Percentiles rank a stretch among this genome's conserved stretches.
These are phyloP conservation scores for Fragilaria crotonensis DNA, from an alignment of 108 stramenopile species.

Conservation along the genomic window DNA sequence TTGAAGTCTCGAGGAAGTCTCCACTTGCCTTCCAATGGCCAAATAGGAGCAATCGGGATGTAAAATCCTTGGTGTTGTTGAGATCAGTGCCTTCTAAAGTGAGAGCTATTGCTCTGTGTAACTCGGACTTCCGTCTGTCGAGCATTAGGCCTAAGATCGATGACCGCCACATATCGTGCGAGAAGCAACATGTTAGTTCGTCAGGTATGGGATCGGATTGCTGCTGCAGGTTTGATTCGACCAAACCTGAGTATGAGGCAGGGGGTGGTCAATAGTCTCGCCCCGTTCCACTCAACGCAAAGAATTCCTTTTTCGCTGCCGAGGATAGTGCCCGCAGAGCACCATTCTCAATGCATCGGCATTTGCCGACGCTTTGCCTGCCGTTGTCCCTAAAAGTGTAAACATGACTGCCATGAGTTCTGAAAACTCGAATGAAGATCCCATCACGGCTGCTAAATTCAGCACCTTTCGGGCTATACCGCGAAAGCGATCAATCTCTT, in stretches of 20 bases:
- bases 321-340: not conserved
- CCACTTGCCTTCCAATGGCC: constrained; percentile 52
- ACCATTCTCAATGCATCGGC: not conserved
- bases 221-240: not conserved
- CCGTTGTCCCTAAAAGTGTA: not conserved
- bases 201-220: not conserved
- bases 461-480: constrained; percentile 32
- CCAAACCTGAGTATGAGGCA: not conserved
- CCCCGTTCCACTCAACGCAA: not conserved
- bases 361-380: not conserved
- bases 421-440: constrained; percentile 32
- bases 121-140: constrained; percentile 37
- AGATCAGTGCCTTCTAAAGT: not conserved
- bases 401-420: constrained; percentile 24
- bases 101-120: constrained; percentile 46
- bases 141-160: constrained; percentile 48
- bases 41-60: constrained; percentile 21
- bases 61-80: not conserved
- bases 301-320: not conserved
- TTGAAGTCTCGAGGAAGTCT: constrained; percentile 35
- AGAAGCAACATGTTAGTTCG: not conserved
- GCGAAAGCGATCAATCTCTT: constrained; percentile 46
- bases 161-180: constrained; percentile 51
- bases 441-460: constrained; percentile 47
- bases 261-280: not conserved